Percentiles rank a stretch among this genome's conserved stretches.
These are phyloP conservation scores for Chrysoporthe deuterocubensis DNA, from an alignment of 2,329 filamentous ascomycete species.

Conservation along the genomic window DNA sequence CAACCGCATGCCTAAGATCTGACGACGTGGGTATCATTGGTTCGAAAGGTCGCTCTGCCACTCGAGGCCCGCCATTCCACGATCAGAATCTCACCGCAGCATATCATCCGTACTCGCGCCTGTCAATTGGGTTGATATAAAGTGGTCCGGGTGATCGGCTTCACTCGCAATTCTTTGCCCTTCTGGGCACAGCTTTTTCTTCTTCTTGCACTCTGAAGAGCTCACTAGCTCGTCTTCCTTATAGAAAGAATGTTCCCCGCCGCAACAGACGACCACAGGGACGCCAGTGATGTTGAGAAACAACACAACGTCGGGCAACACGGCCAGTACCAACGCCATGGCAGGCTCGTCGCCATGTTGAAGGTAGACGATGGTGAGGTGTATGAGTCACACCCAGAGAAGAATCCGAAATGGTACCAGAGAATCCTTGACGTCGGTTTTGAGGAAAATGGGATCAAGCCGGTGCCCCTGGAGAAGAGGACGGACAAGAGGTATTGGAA, in stretches of 20 bases:
- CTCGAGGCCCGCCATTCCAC: slow-evolving; percentile 22
- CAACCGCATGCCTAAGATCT: slow-evolving; percentile 4
- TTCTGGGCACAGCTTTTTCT: slow-evolving; percentile 6
- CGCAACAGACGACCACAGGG: neutral
- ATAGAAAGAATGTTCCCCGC: slow-evolving; percentile 22
- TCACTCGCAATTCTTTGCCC: neutral
- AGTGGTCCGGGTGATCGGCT: neutral
- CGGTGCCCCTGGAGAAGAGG: slow-evolving; percentile 58
- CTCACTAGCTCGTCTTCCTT: no score
- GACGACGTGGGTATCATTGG: slow-evolving; percentile 19
- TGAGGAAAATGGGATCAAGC: slow-evolving; percentile 59
- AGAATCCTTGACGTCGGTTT: slow-evolving; percentile 49
- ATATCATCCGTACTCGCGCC: slow-evolving; percentile 12
- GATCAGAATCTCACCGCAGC: neutral
- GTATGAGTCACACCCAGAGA: slow-evolving; percentile 37
- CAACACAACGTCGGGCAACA: slow-evolving; percentile 8
- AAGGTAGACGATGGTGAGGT: slow-evolving; percentile 39
- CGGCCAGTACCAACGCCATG: slow-evolving; percentile 25
- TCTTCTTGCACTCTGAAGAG: neutral
- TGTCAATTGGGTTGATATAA: slow-evolving; percentile 11
- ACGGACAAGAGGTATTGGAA: slow-evolving; percentile 58
- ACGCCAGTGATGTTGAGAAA: neutral
- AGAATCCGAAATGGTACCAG: slow-evolving; percentile 47
- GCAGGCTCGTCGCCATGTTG: slow-evolving; percentile 34
- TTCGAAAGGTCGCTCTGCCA: slow-evolving; percentile 7